Evolutionary conservation across 1,284 basidiomycete genomes (phyloP), one percentile per base, ranked within the genome.

Genomic region (Boletus hoseneyae): DNA sequence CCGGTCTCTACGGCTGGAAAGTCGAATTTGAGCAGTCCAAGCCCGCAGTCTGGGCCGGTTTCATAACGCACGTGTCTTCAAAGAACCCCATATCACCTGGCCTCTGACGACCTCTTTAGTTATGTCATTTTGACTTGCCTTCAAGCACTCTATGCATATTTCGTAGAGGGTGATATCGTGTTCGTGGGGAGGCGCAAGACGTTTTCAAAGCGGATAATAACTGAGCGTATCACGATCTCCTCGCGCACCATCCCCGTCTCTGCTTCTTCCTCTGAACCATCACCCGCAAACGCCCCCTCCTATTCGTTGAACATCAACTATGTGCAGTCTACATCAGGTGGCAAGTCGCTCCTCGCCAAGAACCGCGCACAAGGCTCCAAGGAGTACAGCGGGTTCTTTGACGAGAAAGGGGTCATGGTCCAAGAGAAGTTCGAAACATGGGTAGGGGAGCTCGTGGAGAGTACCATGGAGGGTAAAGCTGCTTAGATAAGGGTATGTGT

Each of bases 1-100:
- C 89, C n/a, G 86, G 83, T 19, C 73, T 89, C 41, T 94, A 95
- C 62, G 88, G 90, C 38, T 91, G 85, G 70, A 85, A 86, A 62
- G 74, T 87, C 49, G 83, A 88, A n/a, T 96, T 94, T 66, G 89
- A 94, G 66, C 78, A 85, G 64, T 82, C 87, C 53, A 94, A 94
- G 70, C 79, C 82, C 11, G 81, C 81, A 33, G 82, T 93, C 21
- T 87, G 85, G 78, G 76, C 78, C 19, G 92, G 90, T 6, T 78
- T 95, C 56, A 79, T 86, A 49, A 56, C 83, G 87, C 86, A 69
- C 62, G 86, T 77, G 34, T 35, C 51, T 27, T 44, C 39, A 49
- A 42, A 35, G 34, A 42, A 39, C 36, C 23, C 19, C 38, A 21
- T 38, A 2, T 21, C 34, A 23, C 35, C 43, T 44, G 11, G 42